phyloP scores from a whole-genome alignment of 495 filamentous ascomycete genomes.

The Podospora comata region DNA sequence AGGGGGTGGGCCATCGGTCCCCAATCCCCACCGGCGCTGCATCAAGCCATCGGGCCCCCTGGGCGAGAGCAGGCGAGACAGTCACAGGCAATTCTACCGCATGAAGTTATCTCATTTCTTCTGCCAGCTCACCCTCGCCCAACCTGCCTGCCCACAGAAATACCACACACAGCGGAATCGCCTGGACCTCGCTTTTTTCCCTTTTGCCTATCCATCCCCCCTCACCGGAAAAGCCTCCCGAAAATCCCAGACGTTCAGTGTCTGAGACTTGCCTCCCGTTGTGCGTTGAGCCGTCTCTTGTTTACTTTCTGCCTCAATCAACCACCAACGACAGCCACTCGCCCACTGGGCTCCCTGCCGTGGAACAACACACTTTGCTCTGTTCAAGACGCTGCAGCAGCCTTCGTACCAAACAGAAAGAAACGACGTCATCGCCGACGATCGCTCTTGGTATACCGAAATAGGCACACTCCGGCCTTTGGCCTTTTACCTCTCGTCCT shows the following conservation, averaged over 20 bases:
- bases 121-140: slow-evolving; percentile 20
- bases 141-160: slow-evolving; percentile 5
- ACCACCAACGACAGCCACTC: background rate
- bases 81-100: slow-evolving; percentile 35
- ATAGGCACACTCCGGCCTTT: background rate
- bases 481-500: background rate
- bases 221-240: background rate
- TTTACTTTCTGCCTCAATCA: slow-evolving; percentile 1
- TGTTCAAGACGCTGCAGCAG: background rate
- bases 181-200: background rate
- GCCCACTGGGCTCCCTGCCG: background rate
- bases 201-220: background rate
- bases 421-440: background rate
- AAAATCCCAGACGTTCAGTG: background rate
- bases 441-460: background rate
- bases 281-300: background rate
- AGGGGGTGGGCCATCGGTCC: background rate
- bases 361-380: background rate
- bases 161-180: background rate
- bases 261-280: background rate
- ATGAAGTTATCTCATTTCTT: slow-evolving; percentile 22
- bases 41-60: slow-evolving; percentile 14
- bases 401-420: background rate
- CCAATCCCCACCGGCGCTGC: slow-evolving; percentile 17
- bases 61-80: slow-evolving; percentile 17